Evolutionary conservation across 495 filamentous ascomycete genomes (phyloP).

Genomic region (Aspergillus sclerotiicarbonarius): DNA sequence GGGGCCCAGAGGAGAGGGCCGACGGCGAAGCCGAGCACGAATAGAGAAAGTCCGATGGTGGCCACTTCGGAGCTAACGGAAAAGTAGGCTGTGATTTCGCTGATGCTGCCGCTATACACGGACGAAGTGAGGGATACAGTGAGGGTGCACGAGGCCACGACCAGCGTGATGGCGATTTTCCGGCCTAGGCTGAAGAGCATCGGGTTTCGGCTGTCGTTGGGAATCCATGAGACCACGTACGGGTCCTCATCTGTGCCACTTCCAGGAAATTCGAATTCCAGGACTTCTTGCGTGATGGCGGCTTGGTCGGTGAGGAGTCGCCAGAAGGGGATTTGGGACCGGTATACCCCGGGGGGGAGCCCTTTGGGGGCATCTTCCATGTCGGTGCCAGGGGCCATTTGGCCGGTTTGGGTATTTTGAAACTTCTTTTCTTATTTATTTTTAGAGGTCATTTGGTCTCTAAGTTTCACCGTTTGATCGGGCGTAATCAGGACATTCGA

Average conservation of each 20-base stretch:
- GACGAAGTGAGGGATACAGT: constrained; percentile 1
- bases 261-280: background rate
- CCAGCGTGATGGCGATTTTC: background rate
- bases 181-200: background rate
- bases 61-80: background rate
- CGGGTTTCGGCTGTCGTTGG: constrained; percentile 1
- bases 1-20: constrained; percentile 3
- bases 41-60: background rate
- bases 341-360: background rate
- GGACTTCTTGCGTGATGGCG: background rate
- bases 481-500: too few species aligned
- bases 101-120: constrained; percentile 5
- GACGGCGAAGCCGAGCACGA: constrained; percentile 3
- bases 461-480: too few species aligned
- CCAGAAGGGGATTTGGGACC: background rate
- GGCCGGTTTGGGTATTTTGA: too few species aligned
- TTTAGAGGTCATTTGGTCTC: too few species aligned
- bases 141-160: constrained; percentile 2
- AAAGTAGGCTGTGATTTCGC: background rate
- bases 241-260: background rate
- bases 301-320: constrained; percentile 2
- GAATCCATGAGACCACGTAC: constrained; percentile 1
- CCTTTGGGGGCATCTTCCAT: background rate
- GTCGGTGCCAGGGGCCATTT: background rate
- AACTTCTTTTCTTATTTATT: too few species aligned